A percentile compares a stretch with the other conserved stretches of the same genome.
Conservation (phyloP, 441 rosid species). For the Aleurites moluccanus region DNA sequence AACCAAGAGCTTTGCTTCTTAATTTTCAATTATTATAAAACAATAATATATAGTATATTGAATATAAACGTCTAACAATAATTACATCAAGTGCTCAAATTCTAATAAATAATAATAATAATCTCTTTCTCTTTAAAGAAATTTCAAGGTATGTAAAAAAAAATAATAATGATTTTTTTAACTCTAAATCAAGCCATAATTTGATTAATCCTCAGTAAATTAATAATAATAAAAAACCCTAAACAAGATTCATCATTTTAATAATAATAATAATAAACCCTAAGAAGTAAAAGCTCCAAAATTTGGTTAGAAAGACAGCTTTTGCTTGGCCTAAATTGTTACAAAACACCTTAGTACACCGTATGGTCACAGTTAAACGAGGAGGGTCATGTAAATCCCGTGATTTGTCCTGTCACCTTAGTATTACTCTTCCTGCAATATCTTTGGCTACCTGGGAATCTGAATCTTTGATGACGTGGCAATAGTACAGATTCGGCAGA, state of each 20-base stretch:
- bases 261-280: not conserved
- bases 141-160: no score
- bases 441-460: constrained; percentile 19
- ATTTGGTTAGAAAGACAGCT: not conserved
- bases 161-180: no score
- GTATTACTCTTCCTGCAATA: constrained; percentile 3
- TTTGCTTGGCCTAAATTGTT: not conserved
- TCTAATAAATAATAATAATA: no score
- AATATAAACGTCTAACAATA: no score
- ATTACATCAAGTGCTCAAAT: no score
- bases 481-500: constrained; percentile 26
- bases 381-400: constrained; percentile 20
- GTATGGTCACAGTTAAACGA: not conserved
- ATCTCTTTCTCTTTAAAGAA: no score
- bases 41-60: no score
- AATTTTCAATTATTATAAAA: no score
- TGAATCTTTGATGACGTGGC: constrained; percentile 43
- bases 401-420: not conserved
- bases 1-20: no score
- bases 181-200: no score
- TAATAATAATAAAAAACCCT: not conserved
- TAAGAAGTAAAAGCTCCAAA: not conserved
- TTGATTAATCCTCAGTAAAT: no score
- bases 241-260: not conserved
- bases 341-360: not conserved